Base-by-base conservation (phyloP, 164 flowering plant genomes). In the Liquidambar formosana region DNA sequence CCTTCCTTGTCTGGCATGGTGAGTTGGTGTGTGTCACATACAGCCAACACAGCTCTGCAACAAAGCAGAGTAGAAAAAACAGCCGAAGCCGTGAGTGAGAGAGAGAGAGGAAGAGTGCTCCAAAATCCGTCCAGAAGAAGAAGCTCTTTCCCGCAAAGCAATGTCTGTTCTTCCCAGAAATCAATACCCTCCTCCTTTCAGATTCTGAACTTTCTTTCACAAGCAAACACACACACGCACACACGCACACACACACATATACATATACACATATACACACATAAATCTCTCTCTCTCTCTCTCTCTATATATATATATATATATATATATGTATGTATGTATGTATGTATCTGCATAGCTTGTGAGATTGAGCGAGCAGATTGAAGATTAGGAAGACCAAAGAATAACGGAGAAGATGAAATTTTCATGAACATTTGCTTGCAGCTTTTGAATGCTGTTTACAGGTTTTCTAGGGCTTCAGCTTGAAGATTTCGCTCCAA, bases 71-170 rank as follows among this genome's bases (percentile, higher is more conserved):
- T 51, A 67, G n/a, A n/a, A 72, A 54, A 68, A 41, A 16, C 25
- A 70, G 49, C 68, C 73, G 74, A 67, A 61, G 46, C 77, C 18
- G 48, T 63, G 75, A 64, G 64, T 49, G 60, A 65, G 57, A 28
- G 56, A 49, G 63, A 64, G 67, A 61, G 53, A 27, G 16, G 9
- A 51, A 18, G 23, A 23, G 28, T 25, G 19, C 26, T 19, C 49
- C 47, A 28, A 49, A 53, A 41, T 52, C 54, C n/a, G 2, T 10
- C 44, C 61, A 61, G 70, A 73, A 63, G 68, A 56, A 10, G 72
- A 64, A 73, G 38, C 67, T 60, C 56, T 43, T 71, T 60, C 26
- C 19, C 70, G 72, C 75, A 73, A 75, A 72, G 67, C 77, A 65
- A 79, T 72, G 79, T 33, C 69, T 75, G 67, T 59, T 16, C 14